These are phyloP conservation scores for Fusarium nanum DNA, from an alignment of 2,329 filamentous ascomycete genomes.

Conservation along the genomic window DNA sequence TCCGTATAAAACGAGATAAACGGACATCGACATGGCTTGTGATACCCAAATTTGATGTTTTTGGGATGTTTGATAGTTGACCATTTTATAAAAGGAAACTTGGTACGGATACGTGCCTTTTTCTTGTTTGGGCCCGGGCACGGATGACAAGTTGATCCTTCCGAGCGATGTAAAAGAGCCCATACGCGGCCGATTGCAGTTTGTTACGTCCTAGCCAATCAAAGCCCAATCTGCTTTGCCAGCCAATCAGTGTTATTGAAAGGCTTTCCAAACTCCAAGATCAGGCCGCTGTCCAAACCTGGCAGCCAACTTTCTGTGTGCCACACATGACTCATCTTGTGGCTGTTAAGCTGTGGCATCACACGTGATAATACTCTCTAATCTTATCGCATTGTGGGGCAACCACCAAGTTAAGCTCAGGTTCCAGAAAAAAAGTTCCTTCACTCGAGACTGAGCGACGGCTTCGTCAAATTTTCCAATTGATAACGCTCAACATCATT, in stretches of 20 bases:
- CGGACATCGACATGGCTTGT: conserved; percentile 20
- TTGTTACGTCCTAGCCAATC: conserved; percentile 30
- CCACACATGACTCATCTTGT: conserved; percentile 32
- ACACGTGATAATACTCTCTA: conserved; percentile 35
- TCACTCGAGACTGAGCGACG: conserved; percentile 40
- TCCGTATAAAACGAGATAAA: conserved; percentile 16
- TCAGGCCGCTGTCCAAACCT: conserved; percentile 9
- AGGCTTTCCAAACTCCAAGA: conserved; percentile 2
- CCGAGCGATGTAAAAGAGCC: conserved; percentile 26
- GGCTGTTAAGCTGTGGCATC: neutral
- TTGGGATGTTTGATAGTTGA: neutral
- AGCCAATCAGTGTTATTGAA: conserved; percentile 41
- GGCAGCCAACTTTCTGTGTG: conserved; percentile 16
- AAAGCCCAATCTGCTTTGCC: conserved; percentile 17
- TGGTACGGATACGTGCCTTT: conserved; percentile 7
- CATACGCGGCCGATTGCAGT: conserved; percentile 32
- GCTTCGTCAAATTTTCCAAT: conserved; percentile 52
- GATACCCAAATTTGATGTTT: neutral
- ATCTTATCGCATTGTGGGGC: conserved; percentile 40
- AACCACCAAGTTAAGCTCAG: conserved; percentile 21
- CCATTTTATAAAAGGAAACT: neutral
- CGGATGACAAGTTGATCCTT: conserved; percentile 27
- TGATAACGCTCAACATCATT: conserved; percentile 40
- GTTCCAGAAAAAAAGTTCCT: conserved; percentile 51
- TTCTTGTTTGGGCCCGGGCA: neutral